Conservation (phyloP, 176 grass and related monocot genomes). For the Bolboschoenus planiculmis region DNA sequence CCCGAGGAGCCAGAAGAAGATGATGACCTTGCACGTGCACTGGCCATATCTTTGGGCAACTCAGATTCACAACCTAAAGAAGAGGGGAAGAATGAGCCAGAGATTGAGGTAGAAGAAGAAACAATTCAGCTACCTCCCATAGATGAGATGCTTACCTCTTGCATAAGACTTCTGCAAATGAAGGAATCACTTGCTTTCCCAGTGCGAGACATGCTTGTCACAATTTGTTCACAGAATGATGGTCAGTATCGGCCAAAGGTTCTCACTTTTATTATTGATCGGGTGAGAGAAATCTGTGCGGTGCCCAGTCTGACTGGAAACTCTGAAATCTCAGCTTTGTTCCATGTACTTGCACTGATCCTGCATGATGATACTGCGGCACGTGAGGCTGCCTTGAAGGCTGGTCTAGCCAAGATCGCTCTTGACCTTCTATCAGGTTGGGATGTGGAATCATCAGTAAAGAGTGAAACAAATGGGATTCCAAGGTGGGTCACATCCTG, state of each 20-base stretch:
- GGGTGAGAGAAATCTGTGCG: conserved; percentile 52
- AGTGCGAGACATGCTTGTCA: conserved; percentile 85
- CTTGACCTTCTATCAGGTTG: conserved; percentile 68
- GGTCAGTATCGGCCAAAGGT: conserved; percentile 79
- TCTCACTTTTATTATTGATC: conserved; percentile 79
- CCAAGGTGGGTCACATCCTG: conserved; percentile 92
- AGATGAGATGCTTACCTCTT: conserved; percentile 83
- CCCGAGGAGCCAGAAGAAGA: conserved; percentile 94
- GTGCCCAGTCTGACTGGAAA: conserved; percentile 38
- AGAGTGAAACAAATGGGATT: conserved; percentile 40
- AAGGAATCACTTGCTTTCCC: conserved; percentile 85
- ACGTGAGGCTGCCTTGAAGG: conserved; percentile 59
- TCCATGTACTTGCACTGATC: conserved; percentile 94
- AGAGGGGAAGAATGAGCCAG: conserved; percentile 42
- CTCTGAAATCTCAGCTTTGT: conserved; percentile 55
- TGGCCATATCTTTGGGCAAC: conserved; percentile 90
- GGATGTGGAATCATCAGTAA: conserved; percentile 39
- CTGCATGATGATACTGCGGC: conserved; percentile 78
- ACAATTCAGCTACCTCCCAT: conserved; percentile 65
- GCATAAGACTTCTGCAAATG: conserved; percentile 61
- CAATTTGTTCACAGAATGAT: conserved; percentile 87
- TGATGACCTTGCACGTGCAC: conserved; percentile 94
- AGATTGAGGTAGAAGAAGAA: conserved; percentile 72
- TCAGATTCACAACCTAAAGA: conserved; percentile 58
- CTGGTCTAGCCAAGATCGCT: conserved; percentile 74